Base-by-base conservation (phyloP, 345 rosid genomes). In the Luvunga scandens region DNA sequence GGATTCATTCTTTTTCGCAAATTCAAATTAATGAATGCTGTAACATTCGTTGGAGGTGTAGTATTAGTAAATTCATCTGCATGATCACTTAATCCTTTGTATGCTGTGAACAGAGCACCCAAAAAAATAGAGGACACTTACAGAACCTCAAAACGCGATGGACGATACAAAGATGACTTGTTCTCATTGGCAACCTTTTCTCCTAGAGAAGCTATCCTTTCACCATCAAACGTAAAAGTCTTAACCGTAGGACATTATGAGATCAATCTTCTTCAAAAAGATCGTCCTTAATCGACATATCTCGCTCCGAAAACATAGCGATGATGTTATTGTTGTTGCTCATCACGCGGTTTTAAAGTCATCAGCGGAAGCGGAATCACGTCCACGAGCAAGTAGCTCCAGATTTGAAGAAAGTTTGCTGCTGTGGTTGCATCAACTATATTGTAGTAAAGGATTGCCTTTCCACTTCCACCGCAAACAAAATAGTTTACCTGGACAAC, bases 401-500 rank as follows among this genome's bases (percentile, higher is more conserved):
- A 84, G 0, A 2, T 24, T 19, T 80, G 75, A 8, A 84, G 22
- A 3, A 84, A 73, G 45, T 38, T 71, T 7, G 59, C 53, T 1
- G 77, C 42, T 7, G 85, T 73, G 48, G 14, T 13, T 9, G 4
- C 48, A 39, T 39, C 10, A 39, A 13, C 48, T 39, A 39, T 9
- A 9, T 39, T 39, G 9, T 39, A 1, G 48, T 2, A 78, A 16
- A 78, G 33, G 66, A 82, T 78, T 4, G 80, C 80, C 6, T 76
- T 57, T 12, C 87, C 86, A 31, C 84, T 81, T 10, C 84, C 77
- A 24, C 30, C 25, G 2, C 48, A 39, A 36, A 39, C 48, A 76
- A 86, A 84, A 38, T 34, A 55, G 63, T 69, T 86, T n/a, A 76
- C 72, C 30, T 84, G 85, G 57, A 78, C 24, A 2, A 50, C 77